phyloP scores from a whole-genome alignment of 1,139 yeast species.

The Kodamaea sp. region DNA sequence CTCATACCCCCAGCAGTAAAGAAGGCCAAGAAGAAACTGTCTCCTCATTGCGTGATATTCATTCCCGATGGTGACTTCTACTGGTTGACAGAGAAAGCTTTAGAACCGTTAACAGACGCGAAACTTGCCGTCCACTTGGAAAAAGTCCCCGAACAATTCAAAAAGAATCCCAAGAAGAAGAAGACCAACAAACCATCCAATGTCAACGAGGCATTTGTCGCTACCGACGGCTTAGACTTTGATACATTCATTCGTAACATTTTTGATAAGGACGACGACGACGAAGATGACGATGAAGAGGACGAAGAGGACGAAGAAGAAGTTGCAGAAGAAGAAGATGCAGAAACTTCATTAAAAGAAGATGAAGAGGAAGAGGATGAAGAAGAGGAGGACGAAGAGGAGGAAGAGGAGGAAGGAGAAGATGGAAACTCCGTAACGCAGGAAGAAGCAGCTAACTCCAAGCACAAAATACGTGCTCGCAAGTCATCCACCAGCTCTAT shows the following conservation, averaged over 20 bases:
- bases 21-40: conserved; percentile 39
- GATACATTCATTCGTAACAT: conserved; percentile 40
- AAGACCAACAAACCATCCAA: conserved; percentile 31
- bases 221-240: conserved; percentile 40
- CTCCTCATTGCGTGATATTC: conserved; percentile 46
- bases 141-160: conserved; percentile 31
- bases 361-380: conserved; percentile 16
- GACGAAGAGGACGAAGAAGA: conserved; percentile 34
- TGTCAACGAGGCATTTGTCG: conserved; percentile 43
- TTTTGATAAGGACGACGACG: conserved; percentile 23
- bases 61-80: conserved; percentile 52
- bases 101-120: conserved; percentile 34
- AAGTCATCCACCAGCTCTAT: conserved; percentile 3
- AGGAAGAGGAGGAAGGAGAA: conserved; percentile 9
- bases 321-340: conserved; percentile 26
- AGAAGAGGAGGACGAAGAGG: conserved; percentile 14
- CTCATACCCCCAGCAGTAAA: conserved; percentile 41
- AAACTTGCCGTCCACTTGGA: conserved; percentile 29
- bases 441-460: conserved; percentile 4
- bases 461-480: conserved; percentile 12
- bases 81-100: conserved; percentile 46
- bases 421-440: conserved; percentile 14
- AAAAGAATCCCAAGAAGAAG: conserved; percentile 19
- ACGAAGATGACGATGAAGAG: conserved; percentile 28
- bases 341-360: conserved; percentile 17